Evolutionary conservation across 768 basidiomycete genomes (phyloP).

Genomic region (Serendipita sp.): DNA sequence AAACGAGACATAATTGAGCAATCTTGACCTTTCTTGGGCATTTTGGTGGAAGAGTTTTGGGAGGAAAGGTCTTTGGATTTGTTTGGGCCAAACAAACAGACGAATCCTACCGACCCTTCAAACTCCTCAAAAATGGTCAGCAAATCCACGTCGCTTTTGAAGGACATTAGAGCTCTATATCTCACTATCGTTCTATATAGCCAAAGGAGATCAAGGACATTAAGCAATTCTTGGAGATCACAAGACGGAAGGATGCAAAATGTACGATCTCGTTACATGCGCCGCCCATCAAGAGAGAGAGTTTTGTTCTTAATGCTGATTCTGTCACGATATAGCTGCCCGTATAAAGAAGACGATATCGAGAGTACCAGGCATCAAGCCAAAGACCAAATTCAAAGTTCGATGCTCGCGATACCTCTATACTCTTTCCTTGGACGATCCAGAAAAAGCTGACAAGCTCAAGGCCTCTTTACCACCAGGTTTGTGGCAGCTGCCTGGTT

Average conservation of each 20-base stretch:
- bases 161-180: too few species aligned
- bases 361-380: slow-evolving; percentile 41
- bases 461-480: slow-evolving; percentile 89
- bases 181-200: slow-evolving; percentile 25
- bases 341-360: slow-evolving; percentile 91
- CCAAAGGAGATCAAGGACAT: slow-evolving; percentile 97
- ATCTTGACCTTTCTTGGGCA: slow-evolving; percentile 5
- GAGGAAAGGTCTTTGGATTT: background rate
- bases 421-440: slow-evolving; percentile 90
- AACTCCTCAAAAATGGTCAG: slow-evolving; percentile 6
- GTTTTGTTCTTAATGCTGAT: slow-evolving; percentile 7
- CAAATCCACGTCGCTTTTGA: background rate
- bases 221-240: slow-evolving; percentile 96
- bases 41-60: background rate
- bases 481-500: slow-evolving; percentile 24
- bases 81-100: slow-evolving; percentile 3
- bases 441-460: slow-evolving; percentile 97
- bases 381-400: slow-evolving; percentile 94
- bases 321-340: slow-evolving; percentile 41
- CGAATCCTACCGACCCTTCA: background rate
- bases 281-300: background rate
- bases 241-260: slow-evolving; percentile 91
- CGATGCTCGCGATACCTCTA: slow-evolving; percentile 93
- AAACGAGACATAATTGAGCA: background rate
- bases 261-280: slow-evolving; percentile 38